A percentile compares a stretch with the other conserved stretches of the same genome.
phyloP scores from a whole-genome alignment of 805 yeast species.

The Hanseniaspora singularis region DNA sequence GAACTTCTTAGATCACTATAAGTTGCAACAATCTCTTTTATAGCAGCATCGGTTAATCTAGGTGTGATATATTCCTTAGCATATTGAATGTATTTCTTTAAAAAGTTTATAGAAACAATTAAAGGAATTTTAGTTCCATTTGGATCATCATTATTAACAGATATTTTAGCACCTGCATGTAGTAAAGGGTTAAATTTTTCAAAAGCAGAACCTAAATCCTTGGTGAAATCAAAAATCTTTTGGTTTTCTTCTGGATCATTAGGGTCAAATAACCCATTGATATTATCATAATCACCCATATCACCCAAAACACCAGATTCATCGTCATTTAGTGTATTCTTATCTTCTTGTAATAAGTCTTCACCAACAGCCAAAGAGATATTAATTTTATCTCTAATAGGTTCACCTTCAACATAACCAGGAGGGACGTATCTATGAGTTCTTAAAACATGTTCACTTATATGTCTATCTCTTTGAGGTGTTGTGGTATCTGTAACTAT shows the following conservation, averaged over 20 bases:
- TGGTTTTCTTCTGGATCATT: constrained; percentile 13
- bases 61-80: constrained; percentile 85
- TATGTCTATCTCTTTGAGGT: constrained; percentile 68
- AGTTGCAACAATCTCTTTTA: constrained; percentile 65
- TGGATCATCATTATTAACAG: constrained; percentile 29
- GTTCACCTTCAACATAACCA: constrained; percentile 86
- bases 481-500: constrained; percentile 93
- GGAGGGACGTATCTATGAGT: constrained; percentile 84
- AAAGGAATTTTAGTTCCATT: constrained; percentile 31
- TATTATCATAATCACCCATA: constrained; percentile 33
- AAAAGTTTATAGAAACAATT: constrained; percentile 65
- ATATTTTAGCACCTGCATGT: constrained; percentile 62
- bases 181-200: constrained; percentile 72
- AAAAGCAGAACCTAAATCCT: constrained; percentile 35
- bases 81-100: constrained; percentile 85
- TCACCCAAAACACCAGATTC: constrained; percentile 34
- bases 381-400: constrained; percentile 64
- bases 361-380: constrained; percentile 72
- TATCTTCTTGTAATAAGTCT: constrained; percentile 30
- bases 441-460: constrained; percentile 87
- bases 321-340: constrained; percentile 14
- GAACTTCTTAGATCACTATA: constrained; percentile 77
- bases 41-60: constrained; percentile 60
- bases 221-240: constrained; percentile 13
- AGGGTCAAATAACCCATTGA: constrained; percentile 22